Evolutionary conservation across 306 rosid species (phyloP).

Genomic region (Corylus heterophylla): DNA sequence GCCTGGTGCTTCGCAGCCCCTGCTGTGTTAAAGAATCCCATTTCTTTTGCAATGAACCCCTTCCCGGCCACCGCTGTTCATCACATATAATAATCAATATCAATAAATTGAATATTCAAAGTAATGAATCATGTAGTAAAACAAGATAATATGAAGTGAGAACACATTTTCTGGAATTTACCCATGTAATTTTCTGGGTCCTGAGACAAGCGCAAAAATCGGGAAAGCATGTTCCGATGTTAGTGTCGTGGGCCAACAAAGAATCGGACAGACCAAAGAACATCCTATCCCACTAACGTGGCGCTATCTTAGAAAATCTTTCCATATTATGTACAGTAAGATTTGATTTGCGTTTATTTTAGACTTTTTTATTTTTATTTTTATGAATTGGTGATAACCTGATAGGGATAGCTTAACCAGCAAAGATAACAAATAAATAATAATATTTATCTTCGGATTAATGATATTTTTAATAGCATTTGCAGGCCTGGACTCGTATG

Average conservation of each 20-base stretch:
- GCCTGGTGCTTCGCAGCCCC: constrained; percentile 91
- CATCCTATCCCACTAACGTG: too few relatives aligned
- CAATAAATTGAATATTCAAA: too few relatives aligned
- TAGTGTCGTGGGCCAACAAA: not conserved
- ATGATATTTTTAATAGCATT: not conserved
- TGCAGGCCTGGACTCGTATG: constrained; percentile 1
- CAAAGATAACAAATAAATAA: not conserved
- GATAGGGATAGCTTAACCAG: too few relatives aligned
- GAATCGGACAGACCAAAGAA: not conserved
- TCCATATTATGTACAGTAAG: too few relatives aligned
- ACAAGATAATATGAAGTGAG: not conserved
- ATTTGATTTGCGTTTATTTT: too few relatives aligned
- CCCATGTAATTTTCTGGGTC: too few relatives aligned
- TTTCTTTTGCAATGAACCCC: constrained; percentile 84
- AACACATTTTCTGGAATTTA: too few relatives aligned
- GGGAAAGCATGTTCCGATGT: not conserved
- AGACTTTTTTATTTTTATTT: too few relatives aligned
- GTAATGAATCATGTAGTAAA: not conserved
- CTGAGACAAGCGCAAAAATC: not conserved
- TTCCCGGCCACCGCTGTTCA: constrained; percentile 70
- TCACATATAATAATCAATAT: not conserved
- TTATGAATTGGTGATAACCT: too few relatives aligned
- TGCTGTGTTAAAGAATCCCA: constrained; percentile 69
- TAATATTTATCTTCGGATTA: not conserved
- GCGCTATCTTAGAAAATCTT: too few relatives aligned